A percentile compares a stretch with the other conserved stretches of the same genome.
These are phyloP conservation scores for Diaporthe capsici DNA, from an alignment of 2,329 filamentous ascomycete genomes.

Conservation along the genomic window DNA sequence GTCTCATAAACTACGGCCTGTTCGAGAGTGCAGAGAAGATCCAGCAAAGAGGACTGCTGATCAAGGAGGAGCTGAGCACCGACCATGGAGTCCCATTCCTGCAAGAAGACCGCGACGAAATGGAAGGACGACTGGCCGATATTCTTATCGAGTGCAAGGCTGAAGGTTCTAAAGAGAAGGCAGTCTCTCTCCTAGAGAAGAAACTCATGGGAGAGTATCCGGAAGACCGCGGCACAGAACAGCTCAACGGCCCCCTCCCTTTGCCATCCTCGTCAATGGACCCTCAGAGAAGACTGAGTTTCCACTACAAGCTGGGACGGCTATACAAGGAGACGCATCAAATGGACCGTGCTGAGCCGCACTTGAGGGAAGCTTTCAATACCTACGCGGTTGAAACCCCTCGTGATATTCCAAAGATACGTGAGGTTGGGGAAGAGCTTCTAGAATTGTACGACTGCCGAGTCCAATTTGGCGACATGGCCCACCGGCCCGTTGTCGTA, in stretches of 20 bases:
- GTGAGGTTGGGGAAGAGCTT: slow-evolving; percentile 8
- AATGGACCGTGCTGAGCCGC: slow-evolving; percentile 7
- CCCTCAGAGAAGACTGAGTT: neutral
- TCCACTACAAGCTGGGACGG: slow-evolving; percentile 32
- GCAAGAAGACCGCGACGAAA: neutral
- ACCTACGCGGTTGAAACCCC: neutral
- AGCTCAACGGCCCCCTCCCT: neutral
- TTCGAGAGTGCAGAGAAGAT: slow-evolving; percentile 28
- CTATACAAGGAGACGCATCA: slow-evolving; percentile 32
- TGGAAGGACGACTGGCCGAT: slow-evolving; percentile 30
- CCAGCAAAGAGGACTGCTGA: slow-evolving; percentile 20
- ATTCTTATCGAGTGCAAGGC: slow-evolving; percentile 14
- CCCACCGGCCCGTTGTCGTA: slow-evolving; percentile 8
- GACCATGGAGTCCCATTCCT: neutral
- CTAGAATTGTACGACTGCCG: slow-evolving; percentile 13
- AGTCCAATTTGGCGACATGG: neutral
- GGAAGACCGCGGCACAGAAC: neutral
- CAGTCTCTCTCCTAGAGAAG: slow-evolving; percentile 4
- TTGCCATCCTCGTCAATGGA: neutral
- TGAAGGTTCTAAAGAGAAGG: neutral
- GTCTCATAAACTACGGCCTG: neutral
- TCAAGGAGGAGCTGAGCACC: slow-evolving; percentile 13
- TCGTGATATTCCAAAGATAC: neutral
- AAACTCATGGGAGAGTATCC: neutral
- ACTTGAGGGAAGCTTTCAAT: slow-evolving; percentile 22